Evolutionary conservation across 495 filamentous ascomycete genomes (phyloP), one percentile per base, ranked within the genome.

Genomic region (Schizothecium vesticola): DNA sequence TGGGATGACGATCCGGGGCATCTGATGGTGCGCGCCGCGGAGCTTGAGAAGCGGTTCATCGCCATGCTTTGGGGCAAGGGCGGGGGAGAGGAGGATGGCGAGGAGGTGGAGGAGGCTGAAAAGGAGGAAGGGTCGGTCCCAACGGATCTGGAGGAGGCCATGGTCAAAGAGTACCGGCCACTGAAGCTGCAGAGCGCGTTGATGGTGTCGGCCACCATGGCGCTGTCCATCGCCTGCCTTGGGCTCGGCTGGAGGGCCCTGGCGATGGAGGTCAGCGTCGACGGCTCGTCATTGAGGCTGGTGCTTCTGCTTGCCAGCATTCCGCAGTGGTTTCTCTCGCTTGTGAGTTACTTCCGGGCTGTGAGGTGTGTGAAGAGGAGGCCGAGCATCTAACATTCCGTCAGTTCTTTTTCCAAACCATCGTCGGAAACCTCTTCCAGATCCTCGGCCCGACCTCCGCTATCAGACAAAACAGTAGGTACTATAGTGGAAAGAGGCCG

Each of bases 1-100:
- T 90, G 88, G 88, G 88, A 88, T 59, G 88, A 90, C 66, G 83
- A 88, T 28, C 86, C 87, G 0, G 80, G 82, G 69, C 79, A 84
- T 51, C 72, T 88, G 12, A 70, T 89, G 19, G 73, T 77, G 2
- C 81, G 87, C 28, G 85, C 80, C 2, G 75, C 78, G 11, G 73
- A 73, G 31, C 76, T 89, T 23, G 84, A 88, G 74, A 68, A 72
- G 59, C 77, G 83, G 28, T 69, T 90, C 57, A 84, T 90, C 74
- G 75, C 77, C 61, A 80, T 86, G 70, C 86, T 88, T 33, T 88
- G 86, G 82, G 78, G 79, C 22, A 71, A 74, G 1, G 83, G 76
- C 4, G 71, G 79, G 7, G 71, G 79, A n/a, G 73, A 78, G 58
- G 79, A 80, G 21, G 74, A 81, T 19, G 75, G 77, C 13, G 80